Evolutionary conservation across 768 basidiomycete species (phyloP).

Genomic region (Daedaleopsis nitida): DNA sequence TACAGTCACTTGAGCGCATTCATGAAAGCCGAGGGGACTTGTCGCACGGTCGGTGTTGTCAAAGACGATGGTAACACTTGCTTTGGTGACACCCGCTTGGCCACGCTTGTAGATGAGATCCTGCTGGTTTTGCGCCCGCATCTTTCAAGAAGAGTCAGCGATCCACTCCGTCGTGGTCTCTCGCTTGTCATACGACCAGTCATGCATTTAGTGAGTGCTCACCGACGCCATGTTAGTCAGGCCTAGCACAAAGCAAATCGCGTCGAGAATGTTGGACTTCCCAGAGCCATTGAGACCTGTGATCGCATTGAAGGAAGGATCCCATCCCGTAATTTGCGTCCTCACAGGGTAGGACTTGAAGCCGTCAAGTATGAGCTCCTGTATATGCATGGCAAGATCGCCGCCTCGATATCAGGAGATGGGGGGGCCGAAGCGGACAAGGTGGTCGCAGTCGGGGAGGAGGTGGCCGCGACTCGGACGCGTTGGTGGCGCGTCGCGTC

Average conservation of each 20-base stretch:
- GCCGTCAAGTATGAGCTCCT: conserved; percentile 94
- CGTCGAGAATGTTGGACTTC: conserved; percentile 99
- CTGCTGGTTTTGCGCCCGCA: conserved; percentile 93
- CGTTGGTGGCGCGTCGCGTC: conserved; percentile 22
- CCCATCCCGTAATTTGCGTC: conserved; percentile 96
- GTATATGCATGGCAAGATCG: conserved; percentile 72
- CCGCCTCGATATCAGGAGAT: background rate
- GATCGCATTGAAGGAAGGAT: conserved; percentile 97
- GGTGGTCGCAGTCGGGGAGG: background rate
- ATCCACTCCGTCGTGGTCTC: background rate
- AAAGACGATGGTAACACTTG: conserved; percentile 97
- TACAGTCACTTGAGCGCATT: conserved; percentile 88
- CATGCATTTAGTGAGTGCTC: too few species aligned
- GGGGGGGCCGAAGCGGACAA: background rate
- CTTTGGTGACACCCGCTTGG: conserved; percentile 95
- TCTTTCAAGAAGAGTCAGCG: conserved; percentile 43
- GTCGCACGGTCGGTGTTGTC: conserved; percentile 91
- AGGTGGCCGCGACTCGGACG: conserved; percentile 2
- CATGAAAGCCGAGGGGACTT: conserved; percentile 81
- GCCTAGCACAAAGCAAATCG: conserved; percentile 97
- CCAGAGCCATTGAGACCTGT: conserved; percentile 95
- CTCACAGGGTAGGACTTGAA: conserved; percentile 98
- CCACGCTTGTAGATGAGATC: conserved; percentile 99
- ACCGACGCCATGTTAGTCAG: conserved; percentile 97
- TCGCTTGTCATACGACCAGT: background rate